A percentile compares a stretch with the other conserved stretches of the same genome.
These are phyloP conservation scores for Euphorbia tirucalli DNA, from an alignment of 345 rosid genomes.

Conservation along the genomic window DNA sequence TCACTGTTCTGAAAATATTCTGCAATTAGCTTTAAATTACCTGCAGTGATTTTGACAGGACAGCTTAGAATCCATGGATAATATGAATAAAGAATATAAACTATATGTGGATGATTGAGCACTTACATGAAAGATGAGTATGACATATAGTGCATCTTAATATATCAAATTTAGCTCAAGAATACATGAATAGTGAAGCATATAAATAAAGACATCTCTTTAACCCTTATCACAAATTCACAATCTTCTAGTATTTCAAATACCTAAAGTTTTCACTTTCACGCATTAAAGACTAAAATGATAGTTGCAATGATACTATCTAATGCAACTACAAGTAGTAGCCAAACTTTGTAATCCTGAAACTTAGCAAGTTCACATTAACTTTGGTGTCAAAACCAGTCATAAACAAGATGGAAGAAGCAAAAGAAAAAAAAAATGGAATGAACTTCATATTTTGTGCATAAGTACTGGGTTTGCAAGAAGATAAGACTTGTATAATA, in stretches of 20 bases:
- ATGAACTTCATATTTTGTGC: neutral
- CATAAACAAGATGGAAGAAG: neutral
- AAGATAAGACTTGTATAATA: conserved; percentile 4
- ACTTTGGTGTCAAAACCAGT: neutral
- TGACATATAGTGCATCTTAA: neutral
- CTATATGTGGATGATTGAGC: neutral
- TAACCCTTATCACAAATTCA: neutral
- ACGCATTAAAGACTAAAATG: neutral
- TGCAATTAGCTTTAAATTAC: conserved; percentile 77
- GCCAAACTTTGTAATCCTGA: neutral
- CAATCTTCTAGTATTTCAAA: neutral
- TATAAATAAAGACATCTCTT: neutral
- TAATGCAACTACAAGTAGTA: neutral
- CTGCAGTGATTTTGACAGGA: conserved; percentile 34
- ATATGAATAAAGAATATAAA: neutral
- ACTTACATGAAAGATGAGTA: neutral
- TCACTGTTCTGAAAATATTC: conserved; percentile 90
- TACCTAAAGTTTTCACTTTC: neutral
- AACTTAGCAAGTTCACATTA: neutral
- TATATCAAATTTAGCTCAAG: conserved; percentile 3
- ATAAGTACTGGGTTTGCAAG: too few species aligned
- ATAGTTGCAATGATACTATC: neutral
- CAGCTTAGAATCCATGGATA: conserved; percentile 1
- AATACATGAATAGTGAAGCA: neutral
- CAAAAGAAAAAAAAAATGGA: neutral